Conservation (phyloP, 2,329 filamentous ascomycete species). For the Talaromyces sp. region DNA sequence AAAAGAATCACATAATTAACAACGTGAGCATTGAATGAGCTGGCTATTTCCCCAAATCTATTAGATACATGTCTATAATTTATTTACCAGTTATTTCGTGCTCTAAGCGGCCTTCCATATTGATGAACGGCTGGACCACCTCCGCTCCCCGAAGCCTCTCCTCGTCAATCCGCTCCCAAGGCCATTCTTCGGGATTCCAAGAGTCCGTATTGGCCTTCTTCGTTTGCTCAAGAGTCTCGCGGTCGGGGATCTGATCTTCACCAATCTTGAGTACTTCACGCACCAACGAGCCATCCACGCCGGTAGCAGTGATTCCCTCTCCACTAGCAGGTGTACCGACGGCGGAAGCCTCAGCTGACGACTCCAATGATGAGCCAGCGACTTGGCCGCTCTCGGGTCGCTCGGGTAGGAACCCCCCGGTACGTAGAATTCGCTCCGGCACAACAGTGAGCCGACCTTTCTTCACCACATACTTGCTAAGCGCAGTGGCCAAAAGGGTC, state of each 20-base stretch:
- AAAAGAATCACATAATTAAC: too few species aligned
- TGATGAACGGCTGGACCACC: constrained; percentile 58
- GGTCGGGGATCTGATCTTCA: constrained; percentile 32
- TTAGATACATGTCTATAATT: not conserved
- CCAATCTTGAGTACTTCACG: constrained; percentile 40
- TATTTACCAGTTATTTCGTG: constrained; percentile 41
- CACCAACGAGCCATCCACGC: constrained; percentile 40
- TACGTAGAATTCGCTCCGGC: constrained; percentile 73
- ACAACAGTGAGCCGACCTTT: constrained; percentile 80
- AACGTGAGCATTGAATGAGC: too few species aligned
- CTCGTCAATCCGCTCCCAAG: constrained; percentile 62
- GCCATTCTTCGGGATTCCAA: constrained; percentile 53
- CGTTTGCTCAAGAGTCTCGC: constrained; percentile 33
- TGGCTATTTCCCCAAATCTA: too few species aligned
- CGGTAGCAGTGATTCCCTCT: constrained; percentile 36
- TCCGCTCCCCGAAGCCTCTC: constrained; percentile 59
- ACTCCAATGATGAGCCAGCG: constrained; percentile 22
- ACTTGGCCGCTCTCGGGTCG: constrained; percentile 61
- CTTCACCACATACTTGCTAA: constrained; percentile 84
- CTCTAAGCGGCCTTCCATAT: constrained; percentile 55
- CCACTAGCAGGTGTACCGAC: constrained; percentile 35
- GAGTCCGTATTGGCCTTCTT: constrained; percentile 34
- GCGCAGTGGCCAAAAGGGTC: constrained; percentile 69
- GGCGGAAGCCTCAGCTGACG: constrained; percentile 29
- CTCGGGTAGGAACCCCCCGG: constrained; percentile 73